Base-by-base conservation (phyloP, 257 asterid species). In the Anisodus acutangulus region DNA sequence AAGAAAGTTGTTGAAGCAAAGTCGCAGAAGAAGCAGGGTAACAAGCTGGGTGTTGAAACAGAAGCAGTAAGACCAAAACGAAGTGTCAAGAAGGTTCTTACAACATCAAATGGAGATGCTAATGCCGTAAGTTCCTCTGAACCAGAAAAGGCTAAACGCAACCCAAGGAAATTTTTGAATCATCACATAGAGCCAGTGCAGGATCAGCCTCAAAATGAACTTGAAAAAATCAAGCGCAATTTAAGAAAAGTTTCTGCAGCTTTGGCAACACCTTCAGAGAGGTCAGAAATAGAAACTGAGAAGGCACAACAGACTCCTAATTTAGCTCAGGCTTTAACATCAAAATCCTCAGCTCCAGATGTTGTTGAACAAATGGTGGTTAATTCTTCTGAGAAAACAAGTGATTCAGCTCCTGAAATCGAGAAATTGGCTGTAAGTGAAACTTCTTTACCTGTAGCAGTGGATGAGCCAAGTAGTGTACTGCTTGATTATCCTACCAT, bases 161-260 rank as follows among this genome's bases (percentile, higher is more conserved):
- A 83, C 71, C 78, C 85, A 4, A 71, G 82, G 84, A 88, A 84
- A 83, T 19, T 71, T 53, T 31, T 51, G 6, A 82, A 71, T 67
- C 79, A 72, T 57, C 85, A 81, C 47, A 13, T 70, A 35, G 85
- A 79, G 84, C 19, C 83, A 10, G 80, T 82, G 31, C 85, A 51
- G 57, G 91, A 89, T 60, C 85, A 87, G 60, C 87, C 81, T 39
- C 82, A 76, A 83, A 83, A 81, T 82, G 95, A 93, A 87, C 92
- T 92, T 12, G 94, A 93, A 90, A 92, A 93, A 90, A 92, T 93
- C 16, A 93, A 92, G 82, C 91, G 91, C 80, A 93, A 82, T 86
- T 82, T 93, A 89, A 90, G 94, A 87, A 93, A 90, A 88, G 90
- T 94, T 84, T 88, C 99, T 47, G 91, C 98, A 63, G 81, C 96